Base-by-base conservation (phyloP, 139 green algal species). In the Chlamydomonas sp. region DNA sequence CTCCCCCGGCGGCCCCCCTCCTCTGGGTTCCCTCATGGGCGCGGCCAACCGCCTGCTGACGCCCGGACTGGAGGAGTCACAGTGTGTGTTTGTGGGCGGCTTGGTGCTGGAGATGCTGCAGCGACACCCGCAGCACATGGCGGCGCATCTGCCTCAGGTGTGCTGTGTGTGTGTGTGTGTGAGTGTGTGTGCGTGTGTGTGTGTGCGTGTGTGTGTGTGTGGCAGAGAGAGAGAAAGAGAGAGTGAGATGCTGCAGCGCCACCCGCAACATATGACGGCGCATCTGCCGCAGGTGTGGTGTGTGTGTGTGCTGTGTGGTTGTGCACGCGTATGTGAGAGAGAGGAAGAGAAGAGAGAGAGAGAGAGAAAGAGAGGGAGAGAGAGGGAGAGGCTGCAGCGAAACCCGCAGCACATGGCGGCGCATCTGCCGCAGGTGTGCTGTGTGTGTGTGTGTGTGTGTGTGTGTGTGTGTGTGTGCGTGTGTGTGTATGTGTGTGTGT, bases 371-470 rank as follows among this genome's bases (percentile, higher is more conserved):
- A n/a, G n/a, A n/a, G n/a, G n/a, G n/a, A n/a, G n/a, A n/a, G n/a
- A n/a, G n/a, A n/a, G n/a, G n/a, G 69, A 73, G 10, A 54, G 73
- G 57, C 29, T 80, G 35, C 24, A 5, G 3, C 13, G 6, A 26
- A 38, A 58, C 29, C 69, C 58, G 4, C 28, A n/a, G 58, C 3
- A 58, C n/a, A 50, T 75, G 69, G 58, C 35, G 36, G 38, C 69
- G 26, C n/a, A 65, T 34, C 29, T 69, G 36, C 69, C 69, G 5
- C 34, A 73, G 68, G 68, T 73, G n/a, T n/a, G n/a, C n/a, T n/a
- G n/a, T n/a, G n/a, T n/a, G n/a, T n/a, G n/a, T n/a, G n/a, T n/a
- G n/a, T n/a, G n/a, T n/a, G n/a, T n/a, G n/a, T n/a, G n/a, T n/a
- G n/a, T n/a, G n/a, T n/a, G n/a, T n/a, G n/a, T n/a, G n/a, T n/a